Evolutionary conservation across 164 flowering plant genomes (phyloP), one percentile per base, ranked within the genome.

Genomic region (Echeveria elegans): DNA sequence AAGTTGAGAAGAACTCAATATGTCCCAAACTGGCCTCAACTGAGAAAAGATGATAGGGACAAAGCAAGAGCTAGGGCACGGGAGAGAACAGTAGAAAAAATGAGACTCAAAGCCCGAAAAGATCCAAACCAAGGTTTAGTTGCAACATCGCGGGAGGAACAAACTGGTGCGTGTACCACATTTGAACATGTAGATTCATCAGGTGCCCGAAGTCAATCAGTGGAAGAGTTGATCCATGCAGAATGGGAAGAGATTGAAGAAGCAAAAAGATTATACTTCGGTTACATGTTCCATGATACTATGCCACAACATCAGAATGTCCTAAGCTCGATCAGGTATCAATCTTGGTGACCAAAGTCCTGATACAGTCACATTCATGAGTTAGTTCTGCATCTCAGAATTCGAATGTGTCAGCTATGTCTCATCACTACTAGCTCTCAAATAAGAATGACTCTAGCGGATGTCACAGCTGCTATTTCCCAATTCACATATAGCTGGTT

Each of bases 61-160:
- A 63, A 63, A 38, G 65, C 65, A 63, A 63, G 65, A 63, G 65
- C 61, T 56, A 11, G 61, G 61, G 61, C 61, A 56, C 26, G 61
- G 61, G 61, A 56, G 19, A 56, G 61, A 28, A 56, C 61, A 12
- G 18, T 26, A 26, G 61, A 56, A 32, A 56, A 56, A 28, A 56
- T 56, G 32, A 56, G 61, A 56, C 61, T 26, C 16, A 28, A 29
- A 56, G 61, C 32, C 61, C 31, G 26, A 29, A 28, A 56, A 14
- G 16, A 29, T 56, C 61, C 61, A 56, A 29, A 11, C 61, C 61
- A 56, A 26, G 32, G 61, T 26, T 28, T 8, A 26, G 4, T 56
- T 3, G 14, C 11, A 52, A 1, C 58, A 52, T 52, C 12, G 50
- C 5, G 4, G 14, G 26, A 52, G 15, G 32, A 28, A 24, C 61